These are phyloP conservation scores for Akanthomyces dipterigenus DNA, from an alignment of 2,329 filamentous ascomycete species.

Conservation along the genomic window DNA sequence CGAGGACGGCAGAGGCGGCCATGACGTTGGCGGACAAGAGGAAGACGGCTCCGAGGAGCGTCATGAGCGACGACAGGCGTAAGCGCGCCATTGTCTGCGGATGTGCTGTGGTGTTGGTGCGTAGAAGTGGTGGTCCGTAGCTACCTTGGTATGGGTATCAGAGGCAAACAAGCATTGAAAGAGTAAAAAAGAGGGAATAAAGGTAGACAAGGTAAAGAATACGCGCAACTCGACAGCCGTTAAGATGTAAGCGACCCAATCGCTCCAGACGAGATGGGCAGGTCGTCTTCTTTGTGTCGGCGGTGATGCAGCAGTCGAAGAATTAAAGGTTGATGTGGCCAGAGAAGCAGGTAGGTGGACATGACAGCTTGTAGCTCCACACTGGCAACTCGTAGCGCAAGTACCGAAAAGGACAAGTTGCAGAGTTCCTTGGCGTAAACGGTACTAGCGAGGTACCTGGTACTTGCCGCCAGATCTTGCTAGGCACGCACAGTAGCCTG, in stretches of 20 bases:
- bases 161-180: neutral
- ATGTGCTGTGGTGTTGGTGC: neutral
- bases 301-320: neutral
- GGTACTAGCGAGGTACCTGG: conserved; percentile 4
- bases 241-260: neutral
- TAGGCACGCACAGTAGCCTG: too few relatives aligned
- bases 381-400: neutral
- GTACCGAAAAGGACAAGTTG: conserved; percentile 31
- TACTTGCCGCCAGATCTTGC: neutral
- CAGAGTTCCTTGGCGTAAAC: conserved; percentile 12
- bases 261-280: neutral
- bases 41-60: conserved; percentile 32
- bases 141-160: neutral
- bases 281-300: neutral
- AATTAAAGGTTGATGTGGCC: conserved; percentile 11
- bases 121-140: neutral
- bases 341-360: conserved; percentile 5
- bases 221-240: neutral
- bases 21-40: conserved; percentile 38
- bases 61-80: conserved; percentile 29
- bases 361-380: neutral
- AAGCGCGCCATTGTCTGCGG: conserved; percentile 25
- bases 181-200: neutral
- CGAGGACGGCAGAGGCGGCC: conserved; percentile 68
- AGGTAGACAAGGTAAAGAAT: neutral